Conservation (phyloP, 2,329 filamentous ascomycete genomes). For the Podosphaera fusca region DNA sequence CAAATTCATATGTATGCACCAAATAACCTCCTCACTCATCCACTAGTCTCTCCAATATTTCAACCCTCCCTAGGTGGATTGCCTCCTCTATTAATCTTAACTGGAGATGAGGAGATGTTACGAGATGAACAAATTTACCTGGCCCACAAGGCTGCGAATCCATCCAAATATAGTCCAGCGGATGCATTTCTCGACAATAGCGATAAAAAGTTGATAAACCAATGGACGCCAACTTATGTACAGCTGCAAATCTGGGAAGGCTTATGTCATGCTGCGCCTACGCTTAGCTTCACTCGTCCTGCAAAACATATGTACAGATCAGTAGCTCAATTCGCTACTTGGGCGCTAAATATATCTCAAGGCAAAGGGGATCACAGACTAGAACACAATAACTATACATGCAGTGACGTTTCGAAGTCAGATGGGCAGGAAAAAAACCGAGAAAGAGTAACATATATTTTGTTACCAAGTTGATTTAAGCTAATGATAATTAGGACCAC, state of each 20-base stretch:
- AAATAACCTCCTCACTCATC: conserved; percentile 67
- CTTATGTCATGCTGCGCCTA: conserved; percentile 76
- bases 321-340: conserved; percentile 80
- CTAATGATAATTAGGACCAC: neutral
- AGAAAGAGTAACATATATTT: conserved; percentile 2
- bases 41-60: conserved; percentile 70
- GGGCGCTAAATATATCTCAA: conserved; percentile 69
- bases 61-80: conserved; percentile 78
- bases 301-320: conserved; percentile 92
- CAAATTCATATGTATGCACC: conserved; percentile 78
- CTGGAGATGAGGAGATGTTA: conserved; percentile 70
- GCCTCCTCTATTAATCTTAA: conserved; percentile 66
- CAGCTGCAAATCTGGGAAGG: conserved; percentile 94
- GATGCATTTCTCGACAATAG: conserved; percentile 38
- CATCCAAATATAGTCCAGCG: conserved; percentile 48
- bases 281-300: conserved; percentile 84
- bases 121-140: conserved; percentile 89
- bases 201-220: conserved; percentile 35
- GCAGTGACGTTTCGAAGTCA: conserved; percentile 45
- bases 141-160: conserved; percentile 83
- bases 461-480: neutral
- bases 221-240: conserved; percentile 67
- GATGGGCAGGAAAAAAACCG: conserved; percentile 18
- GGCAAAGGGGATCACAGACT: conserved; percentile 57
- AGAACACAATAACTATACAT: conserved; percentile 44